Percentiles rank a stretch among this genome's conserved stretches.
phyloP scores from a whole-genome alignment of 768 basidiomycete genomes.

The Lentinus tigrinus region DNA sequence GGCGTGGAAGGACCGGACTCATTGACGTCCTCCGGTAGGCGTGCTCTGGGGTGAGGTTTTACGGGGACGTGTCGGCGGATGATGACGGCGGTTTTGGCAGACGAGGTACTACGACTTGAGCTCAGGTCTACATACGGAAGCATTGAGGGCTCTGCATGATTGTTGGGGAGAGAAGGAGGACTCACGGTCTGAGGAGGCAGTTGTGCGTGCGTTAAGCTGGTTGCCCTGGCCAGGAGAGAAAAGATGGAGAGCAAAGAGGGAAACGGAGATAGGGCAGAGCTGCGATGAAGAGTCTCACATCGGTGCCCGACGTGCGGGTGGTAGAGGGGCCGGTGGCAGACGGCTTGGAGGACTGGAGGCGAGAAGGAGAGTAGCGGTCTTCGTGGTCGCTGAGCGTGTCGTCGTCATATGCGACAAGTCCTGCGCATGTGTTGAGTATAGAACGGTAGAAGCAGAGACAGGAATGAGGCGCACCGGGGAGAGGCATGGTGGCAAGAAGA shows the following conservation, averaged over 20 bases:
- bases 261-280: constrained; percentile 44
- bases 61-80: constrained; percentile 52
- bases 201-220: constrained; percentile 18
- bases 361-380: neutral
- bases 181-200: constrained; percentile 44
- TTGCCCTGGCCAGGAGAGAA: constrained; percentile 65
- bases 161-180: too few relatives aligned
- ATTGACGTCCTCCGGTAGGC: constrained; percentile 43
- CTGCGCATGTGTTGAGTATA: constrained; percentile 28
- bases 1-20: constrained; percentile 10
- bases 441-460: neutral
- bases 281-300: constrained; percentile 63
- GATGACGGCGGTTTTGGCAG: constrained; percentile 50
- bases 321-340: neutral
- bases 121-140: neutral
- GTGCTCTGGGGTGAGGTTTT: constrained; percentile 50
- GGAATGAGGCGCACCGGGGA: neutral
- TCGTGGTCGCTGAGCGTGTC: constrained; percentile 61
- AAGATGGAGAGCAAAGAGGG: constrained; percentile 62
- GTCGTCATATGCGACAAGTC: constrained; percentile 62
- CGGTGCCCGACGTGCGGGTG: constrained; percentile 23
- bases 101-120: neutral
- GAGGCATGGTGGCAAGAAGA: too few relatives aligned
- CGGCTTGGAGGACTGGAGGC: neutral
- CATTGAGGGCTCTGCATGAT: too few relatives aligned